Evolutionary conservation across 768 basidiomycete genomes (phyloP), one percentile per base, ranked within the genome.

Genomic region (Kwoniella bestiolae): DNA sequence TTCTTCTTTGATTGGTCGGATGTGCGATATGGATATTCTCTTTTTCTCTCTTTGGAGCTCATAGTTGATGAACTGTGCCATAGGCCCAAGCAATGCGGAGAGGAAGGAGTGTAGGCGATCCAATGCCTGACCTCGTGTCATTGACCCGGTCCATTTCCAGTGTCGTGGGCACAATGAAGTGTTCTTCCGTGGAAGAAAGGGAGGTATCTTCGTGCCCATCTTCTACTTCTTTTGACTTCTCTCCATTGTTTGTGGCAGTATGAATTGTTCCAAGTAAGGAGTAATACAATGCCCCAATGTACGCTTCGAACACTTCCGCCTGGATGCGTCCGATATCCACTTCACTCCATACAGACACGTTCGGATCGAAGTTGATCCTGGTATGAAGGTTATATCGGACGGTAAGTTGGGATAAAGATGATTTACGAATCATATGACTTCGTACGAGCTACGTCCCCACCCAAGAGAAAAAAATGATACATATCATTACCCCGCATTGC

Each of bases 201-300:
- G n/a, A n/a, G n/a, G n/a, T n/a, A n/a, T n/a, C n/a, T n/a, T n/a
- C n/a, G n/a, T n/a, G n/a, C n/a, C n/a, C n/a, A n/a, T n/a, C n/a
- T n/a, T n/a, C n/a, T n/a, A n/a, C n/a, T n/a, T n/a, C n/a, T n/a
- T n/a, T n/a, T n/a, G n/a, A n/a, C n/a, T n/a, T 38, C 16, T 38
- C 16, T 38, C 35, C 5, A 16, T 38, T 8, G 35, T 16, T 38
- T 38, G 35, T 38, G 35, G 9, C 2, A 11, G 35, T 16, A 38
- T 38, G 35, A 11, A 38, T 38, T 8, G 9, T 38, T 38, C 35
- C 45, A n/a, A 69, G 55, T 38, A 62, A 60, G 5, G 72, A 72
- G 47, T 76, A 76, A 45, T 61, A 77, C 16, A 74, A 57, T 0
- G 68, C 73, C 4, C 73, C 75, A 46, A 74, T 62, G 41, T 69